Evolutionary conservation across 805 yeast genomes (phyloP), one percentile per base, ranked within the genome.

Genomic region (Middelhovenomyces tepae): DNA sequence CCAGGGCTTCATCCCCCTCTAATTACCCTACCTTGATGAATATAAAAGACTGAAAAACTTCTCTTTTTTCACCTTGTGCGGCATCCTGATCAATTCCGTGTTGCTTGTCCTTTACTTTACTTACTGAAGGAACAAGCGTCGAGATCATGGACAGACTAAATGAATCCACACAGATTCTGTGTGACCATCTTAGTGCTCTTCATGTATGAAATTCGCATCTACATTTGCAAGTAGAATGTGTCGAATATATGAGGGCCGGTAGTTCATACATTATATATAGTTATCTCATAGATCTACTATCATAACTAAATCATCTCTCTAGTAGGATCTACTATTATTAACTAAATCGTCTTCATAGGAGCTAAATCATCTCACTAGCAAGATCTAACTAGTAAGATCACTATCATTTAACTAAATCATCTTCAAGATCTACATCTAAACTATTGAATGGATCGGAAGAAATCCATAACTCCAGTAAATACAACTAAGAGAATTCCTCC

Each of bases 401-500:
- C n/a, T n/a, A n/a, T n/a, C n/a, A n/a, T n/a, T n/a, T n/a, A n/a
- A n/a, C n/a, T n/a, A n/a, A n/a, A n/a, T n/a, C n/a, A 21, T 21
- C 23, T 21, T 21, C 9, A 9, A 9, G 10, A 21, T 9, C 23
- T 21, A 9, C 23, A 21, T 21, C 23, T 21, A 21, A 26, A 22
- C 18, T 38, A 34, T 17, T 40, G 44, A 16, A 40, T 31, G n/a
- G 44, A 30, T 27, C 57, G 49, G 70, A 91, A 91, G 66, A 85
- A 84, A 57, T 87, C 95, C 93, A 87, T 86, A 44, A 87, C 76
- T 16, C 85, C 69, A 27, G 95, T 85, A 70, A 86, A 91, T n/a
- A 91, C 98, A 31, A 91, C 97, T 57, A 91, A 71, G 53, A 91
- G 66, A 47, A 91, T 86, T 67, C 99, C 99, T 59, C 99, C 99